Evolutionary conservation across 192 early-diverging fungal genomes (phyloP).

Genomic region (Coemansia sp.): DNA sequence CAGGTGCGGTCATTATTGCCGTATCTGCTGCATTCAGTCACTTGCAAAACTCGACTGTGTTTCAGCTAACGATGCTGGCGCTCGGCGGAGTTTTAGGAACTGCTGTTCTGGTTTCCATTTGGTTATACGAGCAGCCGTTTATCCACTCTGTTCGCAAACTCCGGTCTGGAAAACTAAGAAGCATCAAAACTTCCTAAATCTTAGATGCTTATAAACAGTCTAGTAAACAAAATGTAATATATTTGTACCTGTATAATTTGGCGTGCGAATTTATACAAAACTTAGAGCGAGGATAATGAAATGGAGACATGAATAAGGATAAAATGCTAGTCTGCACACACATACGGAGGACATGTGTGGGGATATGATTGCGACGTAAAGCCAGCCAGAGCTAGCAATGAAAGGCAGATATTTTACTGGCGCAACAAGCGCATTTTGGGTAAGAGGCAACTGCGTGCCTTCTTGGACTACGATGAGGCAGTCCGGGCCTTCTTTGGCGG

Average conservation of each 20-base stretch:
- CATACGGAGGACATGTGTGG: background rate
- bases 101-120: constrained; percentile 26
- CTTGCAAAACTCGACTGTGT: background rate
- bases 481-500: constrained; percentile 54
- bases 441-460: background rate
- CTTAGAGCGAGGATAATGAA: background rate
- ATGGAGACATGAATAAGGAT: background rate
- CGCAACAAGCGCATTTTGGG: constrained; percentile 4
- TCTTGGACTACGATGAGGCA: constrained; percentile 21
- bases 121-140: constrained; percentile 35
- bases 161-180: constrained; percentile 12
- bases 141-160: constrained; percentile 22
- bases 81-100: constrained; percentile 17
- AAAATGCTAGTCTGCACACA: constrained; percentile 3
- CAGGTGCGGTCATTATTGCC: constrained; percentile 11
- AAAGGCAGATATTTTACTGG: background rate
- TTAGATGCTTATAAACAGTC: background rate
- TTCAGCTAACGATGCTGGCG: constrained; percentile 12
- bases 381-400: background rate
- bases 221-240: background rate
- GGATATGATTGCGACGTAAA: background rate
- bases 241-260: background rate
- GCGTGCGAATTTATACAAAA: constrained; percentile 12
- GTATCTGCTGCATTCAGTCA: background rate
- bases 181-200: constrained; percentile 6